Evolutionary conservation across 805 yeast genomes (phyloP).

Genomic region (Phaffomyces thermotolerans): DNA sequence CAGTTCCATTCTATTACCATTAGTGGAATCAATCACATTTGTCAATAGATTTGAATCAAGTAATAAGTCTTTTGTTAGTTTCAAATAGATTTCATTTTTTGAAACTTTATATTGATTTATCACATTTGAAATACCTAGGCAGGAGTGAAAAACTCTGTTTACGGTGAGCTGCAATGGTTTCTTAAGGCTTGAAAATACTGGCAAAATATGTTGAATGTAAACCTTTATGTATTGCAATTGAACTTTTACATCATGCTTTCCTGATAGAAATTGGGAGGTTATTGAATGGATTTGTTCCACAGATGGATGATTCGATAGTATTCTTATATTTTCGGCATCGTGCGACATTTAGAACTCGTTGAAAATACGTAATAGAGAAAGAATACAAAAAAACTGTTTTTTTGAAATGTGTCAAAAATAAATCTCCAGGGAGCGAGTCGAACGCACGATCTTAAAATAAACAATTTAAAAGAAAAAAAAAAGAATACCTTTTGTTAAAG

Average conservation of each 20-base stretch:
- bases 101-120: constrained; percentile 16
- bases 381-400: neutral
- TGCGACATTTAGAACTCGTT: neutral
- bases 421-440: constrained; percentile 20
- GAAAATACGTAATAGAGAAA: neutral
- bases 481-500: too few species aligned
- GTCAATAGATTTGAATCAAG: constrained; percentile 12
- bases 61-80: constrained; percentile 17
- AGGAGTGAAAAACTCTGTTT: constrained; percentile 13
- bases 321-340: constrained; percentile 1
- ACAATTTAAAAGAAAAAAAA: too few species aligned
- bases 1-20: constrained; percentile 8
- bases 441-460: constrained; percentile 20
- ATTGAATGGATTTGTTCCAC: constrained; percentile 9
- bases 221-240: constrained; percentile 12
- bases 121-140: constrained; percentile 15
- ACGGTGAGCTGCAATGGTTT: constrained; percentile 8
- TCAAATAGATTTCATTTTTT: constrained; percentile 16
- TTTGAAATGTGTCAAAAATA: constrained; percentile 1
- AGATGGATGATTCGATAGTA: constrained; percentile 11
- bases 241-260: constrained; percentile 7
- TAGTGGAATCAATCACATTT: constrained; percentile 5
- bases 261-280: constrained; percentile 5
- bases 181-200: constrained; percentile 18
- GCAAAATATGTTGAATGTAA: constrained; percentile 17